phyloP scores from a whole-genome alignment of 768 basidiomycete genomes.

The Leucocoprinus birnbaumii region DNA sequence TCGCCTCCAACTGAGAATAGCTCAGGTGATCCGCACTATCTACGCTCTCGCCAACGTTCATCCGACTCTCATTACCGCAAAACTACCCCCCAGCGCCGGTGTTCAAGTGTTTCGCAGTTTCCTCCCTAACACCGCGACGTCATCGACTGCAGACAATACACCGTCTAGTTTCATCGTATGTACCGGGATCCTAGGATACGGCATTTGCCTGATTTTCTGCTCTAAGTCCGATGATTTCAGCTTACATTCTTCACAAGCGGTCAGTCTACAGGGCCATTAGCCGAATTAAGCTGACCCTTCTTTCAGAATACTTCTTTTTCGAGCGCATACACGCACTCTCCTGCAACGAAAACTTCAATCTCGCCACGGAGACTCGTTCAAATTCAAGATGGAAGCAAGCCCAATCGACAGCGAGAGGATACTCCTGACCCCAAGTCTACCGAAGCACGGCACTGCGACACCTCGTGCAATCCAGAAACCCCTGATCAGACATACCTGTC shows the following conservation, averaged over 20 bases:
- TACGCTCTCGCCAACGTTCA: neutral
- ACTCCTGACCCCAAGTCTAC: neutral
- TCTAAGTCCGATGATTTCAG: constrained; percentile 1
- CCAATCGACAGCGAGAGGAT: neutral
- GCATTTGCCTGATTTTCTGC: neutral
- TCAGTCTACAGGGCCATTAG: neutral
- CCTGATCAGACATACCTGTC: neutral
- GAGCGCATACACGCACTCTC: constrained; percentile 7
- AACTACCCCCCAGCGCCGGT: neutral
- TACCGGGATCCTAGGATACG: neutral
- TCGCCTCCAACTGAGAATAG: neutral
- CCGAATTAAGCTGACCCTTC: neutral
- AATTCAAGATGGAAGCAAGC: neutral
- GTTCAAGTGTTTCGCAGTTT: neutral
- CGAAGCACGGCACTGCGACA: neutral
- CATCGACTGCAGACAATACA: neutral
- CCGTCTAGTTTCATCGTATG: constrained; percentile 1
- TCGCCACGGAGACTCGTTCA: neutral
- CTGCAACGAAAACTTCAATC: neutral
- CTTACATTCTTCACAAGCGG: constrained; percentile 7
- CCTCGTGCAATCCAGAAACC: neutral
- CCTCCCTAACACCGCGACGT: neutral
- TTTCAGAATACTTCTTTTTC: constrained; percentile 8
- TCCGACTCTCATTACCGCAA: neutral
- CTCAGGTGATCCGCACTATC: neutral